These are phyloP conservation scores for Trypanosoma conorhini DNA, from an alignment of 208 protist genomes.

Conservation along the genomic window DNA sequence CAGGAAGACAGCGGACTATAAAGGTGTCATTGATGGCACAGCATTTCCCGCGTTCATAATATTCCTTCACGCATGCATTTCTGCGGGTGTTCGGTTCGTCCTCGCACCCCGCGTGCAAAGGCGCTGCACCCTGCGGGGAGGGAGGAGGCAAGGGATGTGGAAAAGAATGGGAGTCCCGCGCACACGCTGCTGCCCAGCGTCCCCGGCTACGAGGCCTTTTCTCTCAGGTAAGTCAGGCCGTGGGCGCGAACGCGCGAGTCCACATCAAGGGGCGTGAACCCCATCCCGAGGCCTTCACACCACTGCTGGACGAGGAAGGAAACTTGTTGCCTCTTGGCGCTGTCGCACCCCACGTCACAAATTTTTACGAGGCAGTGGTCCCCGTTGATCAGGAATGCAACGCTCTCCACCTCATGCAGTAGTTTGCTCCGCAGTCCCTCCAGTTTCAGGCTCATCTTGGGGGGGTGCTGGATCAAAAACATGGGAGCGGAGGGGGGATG, in stretches of 20 bases:
- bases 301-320: neutral
- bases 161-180: neutral
- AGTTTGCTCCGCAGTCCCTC: constrained; percentile 17
- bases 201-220: neutral
- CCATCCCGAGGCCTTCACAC: constrained; percentile 3
- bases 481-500: constrained; percentile 4
- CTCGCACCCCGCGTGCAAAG: no score
- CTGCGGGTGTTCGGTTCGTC: no score
- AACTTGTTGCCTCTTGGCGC: neutral
- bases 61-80: no score
- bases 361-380: constrained; percentile 24
- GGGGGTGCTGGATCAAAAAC: neutral
- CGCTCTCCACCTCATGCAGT: neutral
- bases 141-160: no score
- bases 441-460: neutral
- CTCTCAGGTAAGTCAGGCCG: constrained; percentile 13
- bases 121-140: no score
- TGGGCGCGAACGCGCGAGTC: neutral
- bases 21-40: no score
- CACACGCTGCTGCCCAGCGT: neutral
- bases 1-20: no score
- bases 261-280: constrained; percentile 8
- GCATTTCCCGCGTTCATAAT: no score
- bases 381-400: constrained; percentile 14
- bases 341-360: neutral